Evolutionary conservation across 2,329 filamentous ascomycete genomes (phyloP), one percentile per base, ranked within the genome.

Genomic region (Monascus ruber): DNA sequence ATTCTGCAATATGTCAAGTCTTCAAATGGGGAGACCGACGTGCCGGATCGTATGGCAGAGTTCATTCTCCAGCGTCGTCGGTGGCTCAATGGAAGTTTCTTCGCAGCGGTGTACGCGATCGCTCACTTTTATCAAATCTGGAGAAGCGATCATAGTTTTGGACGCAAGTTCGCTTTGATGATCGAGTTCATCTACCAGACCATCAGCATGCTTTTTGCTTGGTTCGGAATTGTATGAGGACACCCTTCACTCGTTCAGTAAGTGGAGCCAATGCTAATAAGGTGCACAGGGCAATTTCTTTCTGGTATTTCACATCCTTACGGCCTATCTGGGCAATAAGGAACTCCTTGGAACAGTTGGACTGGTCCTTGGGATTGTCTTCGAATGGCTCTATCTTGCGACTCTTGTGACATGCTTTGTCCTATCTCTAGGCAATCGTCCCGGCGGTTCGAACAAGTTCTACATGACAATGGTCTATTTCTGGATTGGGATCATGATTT

Each of bases 401-500:
- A 89, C 85, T 8, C 70, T 98, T 35, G 82, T 96, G 37, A 88
- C 89, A 8, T 96, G 91, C 63, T 98, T 98, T 62, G 86, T 98
- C 27, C 68, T 98, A 29, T 83, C 91, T 8, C 77, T 98, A 59
- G 91, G 91, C 49, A 98, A 98, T 64, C 79, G 91, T 38, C 91
- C 91, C 5, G 83, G 93, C 53, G 93, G 93, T 35, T 94, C 87
- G 10, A 93, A 91, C 50, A 86, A 79, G 57, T 83, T 93, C 48
- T 98, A 98, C 66, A 83, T 91, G 71, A 84, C 84, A 37, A 95
- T 95, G 85, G 86, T 95, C n/a, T 82, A 87, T 63, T 98, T 98
- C 72, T 98, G 91, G 93, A 85, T 81, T 33, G 72, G 85, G 44
- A 89, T 98, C 58, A 98, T 98, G 85, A 71, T 85, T 41, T 94